Base-by-base conservation (phyloP, 2,329 filamentous ascomycete species). In the Didymella lethalis region DNA sequence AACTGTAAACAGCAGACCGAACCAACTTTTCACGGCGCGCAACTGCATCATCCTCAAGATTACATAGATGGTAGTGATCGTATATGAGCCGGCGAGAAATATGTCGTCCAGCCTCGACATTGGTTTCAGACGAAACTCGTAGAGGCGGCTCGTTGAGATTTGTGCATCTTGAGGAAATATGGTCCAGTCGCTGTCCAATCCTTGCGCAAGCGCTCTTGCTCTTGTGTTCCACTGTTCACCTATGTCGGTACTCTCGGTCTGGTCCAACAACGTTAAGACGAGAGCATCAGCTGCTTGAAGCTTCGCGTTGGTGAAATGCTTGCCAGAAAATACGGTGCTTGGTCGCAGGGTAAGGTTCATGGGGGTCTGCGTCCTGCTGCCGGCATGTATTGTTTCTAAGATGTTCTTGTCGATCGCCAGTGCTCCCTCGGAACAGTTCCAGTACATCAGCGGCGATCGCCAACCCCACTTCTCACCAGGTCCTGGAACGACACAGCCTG, bases 321-420 rank as follows among this genome's bases (percentile, higher is more conserved):
- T 93, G n/a, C 91, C 91, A 57, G 90, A 91, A 66, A 94, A 92
- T 18, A 93, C 90, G 51, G 91, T 91, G 2, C 90, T 91, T 68
- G 91, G 90, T 10, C 90, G 85, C 28, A 94, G 78, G 0, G 90
- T 92, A 43, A 92, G 81, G 71, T 93, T 92, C 67, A 91, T 85
- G 1, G 85, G 86, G 0, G 90, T 90, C 1, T 85, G 84, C 60
- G 85, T 84, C 0, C 80, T 83, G 54, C 86, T 86, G 61, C 80
- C 84, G 52, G 84, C 78, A 66, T 93, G 92, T 68, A 93, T 88
- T 0, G 91, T 93, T 1, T 77, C 75, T 3, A 93, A 73, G 12
- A 93, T 83, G 70, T 93, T 83, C 0, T 74, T 53, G 67, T 94
- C 91, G 16, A 77, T 73, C 26, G 84, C 73, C 48, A 94, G 85